Evolutionary conservation across 768 basidiomycete genomes (phyloP), one percentile per base, ranked within the genome.

Genomic region (Amanita pseudoporphyria): DNA sequence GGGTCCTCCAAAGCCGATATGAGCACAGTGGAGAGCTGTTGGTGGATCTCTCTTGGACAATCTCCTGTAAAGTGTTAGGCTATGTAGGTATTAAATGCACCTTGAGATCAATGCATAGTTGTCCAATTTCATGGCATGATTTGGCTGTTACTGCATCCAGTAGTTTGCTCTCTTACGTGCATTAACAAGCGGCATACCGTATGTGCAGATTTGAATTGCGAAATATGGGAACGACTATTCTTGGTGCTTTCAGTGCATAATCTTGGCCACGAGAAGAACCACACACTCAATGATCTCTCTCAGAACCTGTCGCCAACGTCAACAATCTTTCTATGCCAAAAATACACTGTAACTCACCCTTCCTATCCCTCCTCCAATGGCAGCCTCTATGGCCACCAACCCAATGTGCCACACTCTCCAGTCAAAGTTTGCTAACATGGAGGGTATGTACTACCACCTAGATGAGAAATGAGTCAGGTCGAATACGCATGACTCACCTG

Each of bases 81-180:
- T 3, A 12, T 24, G 5, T 7, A 1, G 18, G n/a, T 12, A 24
- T 33, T 31, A 40, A 19, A 46, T 69, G 43, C 61, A 87, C 87
- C 68, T 89, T 88, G 38, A 92, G 71, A 66, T 94, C 91, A 3
- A 87, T 90, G 60, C 91, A 92, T 3, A 95, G 69, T 60, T 93
- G 91, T 0, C 91, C 91, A 41, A 89, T 88, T 55, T 26, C 21
- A 53, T 32, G 7, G 16, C 18, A 53, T 51, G 40, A 39, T 39
- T 19, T 33, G 41, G 32, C 24, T 13, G 13, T 18, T 9, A 19
- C 12, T 30, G 5, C 28, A 22, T 5, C 19, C 24, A 22, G 35
- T 14, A 18, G 21, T 32, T 3, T 10, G 9, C 3, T 3, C 3
- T 6, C 71, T 73, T 72, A 91, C 88, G 90, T 71, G 72, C 88